These are phyloP conservation scores for Amauroascus niger DNA, from an alignment of 2,329 filamentous ascomycete species.

Conservation along the genomic window DNA sequence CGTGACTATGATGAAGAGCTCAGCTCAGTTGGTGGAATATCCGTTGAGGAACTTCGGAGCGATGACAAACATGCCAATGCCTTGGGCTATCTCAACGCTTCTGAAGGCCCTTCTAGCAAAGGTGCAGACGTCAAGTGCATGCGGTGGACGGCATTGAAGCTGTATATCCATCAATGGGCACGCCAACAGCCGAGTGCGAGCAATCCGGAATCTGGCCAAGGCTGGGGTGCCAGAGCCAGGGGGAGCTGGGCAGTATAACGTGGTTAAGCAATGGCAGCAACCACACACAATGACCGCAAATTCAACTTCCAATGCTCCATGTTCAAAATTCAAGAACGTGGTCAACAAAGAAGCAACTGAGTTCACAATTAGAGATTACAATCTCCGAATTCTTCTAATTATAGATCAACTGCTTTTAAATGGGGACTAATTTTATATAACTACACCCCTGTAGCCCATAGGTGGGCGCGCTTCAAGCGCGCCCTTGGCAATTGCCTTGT, in stretches of 20 bases:
- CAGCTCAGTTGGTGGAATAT: conserved; percentile 64
- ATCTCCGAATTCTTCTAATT: too few species aligned
- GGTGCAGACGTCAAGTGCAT: conserved; percentile 46
- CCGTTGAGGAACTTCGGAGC: conserved; percentile 56
- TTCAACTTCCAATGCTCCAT: too few species aligned
- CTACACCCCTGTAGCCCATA: too few species aligned
- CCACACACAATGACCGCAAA: too few species aligned
- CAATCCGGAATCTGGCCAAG: conserved; percentile 45
- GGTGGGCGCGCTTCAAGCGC: too few species aligned
- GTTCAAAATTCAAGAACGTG: too few species aligned
- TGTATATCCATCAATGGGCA: conserved; percentile 85
- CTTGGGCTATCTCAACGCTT: conserved; percentile 60
- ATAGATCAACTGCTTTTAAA: too few species aligned
- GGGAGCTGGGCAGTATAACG: conserved; percentile 62
- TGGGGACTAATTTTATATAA: too few species aligned
- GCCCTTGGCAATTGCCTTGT: too few species aligned
- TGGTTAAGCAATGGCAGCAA: not conserved
- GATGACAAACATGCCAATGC: conserved; percentile 59
- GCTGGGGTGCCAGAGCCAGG: conserved; percentile 53
- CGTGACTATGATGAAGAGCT: conserved; percentile 77
- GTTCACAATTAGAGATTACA: too few species aligned
- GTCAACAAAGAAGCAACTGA: too few species aligned
- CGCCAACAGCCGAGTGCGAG: conserved; percentile 68
- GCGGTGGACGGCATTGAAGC: conserved; percentile 72
- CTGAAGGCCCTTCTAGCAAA: conserved; percentile 22